These are phyloP conservation scores for Kluyveromyces sp. DNA, from an alignment of 1,139 yeast species.

Conservation along the genomic window DNA sequence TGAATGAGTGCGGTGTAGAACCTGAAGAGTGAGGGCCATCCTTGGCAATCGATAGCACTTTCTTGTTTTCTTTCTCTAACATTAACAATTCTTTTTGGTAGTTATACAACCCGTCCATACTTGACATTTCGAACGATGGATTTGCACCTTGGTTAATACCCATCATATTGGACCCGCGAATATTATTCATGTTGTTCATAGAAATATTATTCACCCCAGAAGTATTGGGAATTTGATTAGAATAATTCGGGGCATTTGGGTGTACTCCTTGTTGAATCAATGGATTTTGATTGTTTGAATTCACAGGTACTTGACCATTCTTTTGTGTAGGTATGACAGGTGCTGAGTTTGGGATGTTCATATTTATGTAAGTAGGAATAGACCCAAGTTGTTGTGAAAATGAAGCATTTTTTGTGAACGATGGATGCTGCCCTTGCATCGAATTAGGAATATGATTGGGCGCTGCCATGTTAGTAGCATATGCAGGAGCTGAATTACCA, in stretches of 20 bases:
- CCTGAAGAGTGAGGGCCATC: conserved; percentile 1
- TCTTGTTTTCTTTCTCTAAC: conserved; percentile 64
- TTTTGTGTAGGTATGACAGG: not conserved
- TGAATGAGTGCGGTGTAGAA: not conserved
- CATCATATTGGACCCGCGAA: not conserved
- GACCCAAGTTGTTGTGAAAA: conserved; percentile 4
- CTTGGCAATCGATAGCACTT: conserved; percentile 9
- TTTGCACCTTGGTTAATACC: not conserved
- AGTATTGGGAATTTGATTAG: not conserved
- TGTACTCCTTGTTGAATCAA: not conserved
- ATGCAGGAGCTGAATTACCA: not conserved
- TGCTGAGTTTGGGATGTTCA: conserved; percentile 3
- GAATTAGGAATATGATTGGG: not conserved
- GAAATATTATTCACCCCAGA: conserved; percentile 1
- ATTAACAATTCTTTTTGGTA: conserved; percentile 71
- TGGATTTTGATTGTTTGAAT: not conserved
- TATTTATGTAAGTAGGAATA: conserved; percentile 5
- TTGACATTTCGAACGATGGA: conserved; percentile 11
- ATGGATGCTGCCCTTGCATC: not conserved
- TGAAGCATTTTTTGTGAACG: not conserved
- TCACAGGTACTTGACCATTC: not conserved
- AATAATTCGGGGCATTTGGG: not conserved
- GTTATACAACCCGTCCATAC: conserved; percentile 46
- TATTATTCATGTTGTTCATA: conserved; percentile 1
- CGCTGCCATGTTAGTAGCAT: not conserved